phyloP scores from a whole-genome alignment of 768 basidiomycete genomes.

The Lentinus tigrinus region DNA sequence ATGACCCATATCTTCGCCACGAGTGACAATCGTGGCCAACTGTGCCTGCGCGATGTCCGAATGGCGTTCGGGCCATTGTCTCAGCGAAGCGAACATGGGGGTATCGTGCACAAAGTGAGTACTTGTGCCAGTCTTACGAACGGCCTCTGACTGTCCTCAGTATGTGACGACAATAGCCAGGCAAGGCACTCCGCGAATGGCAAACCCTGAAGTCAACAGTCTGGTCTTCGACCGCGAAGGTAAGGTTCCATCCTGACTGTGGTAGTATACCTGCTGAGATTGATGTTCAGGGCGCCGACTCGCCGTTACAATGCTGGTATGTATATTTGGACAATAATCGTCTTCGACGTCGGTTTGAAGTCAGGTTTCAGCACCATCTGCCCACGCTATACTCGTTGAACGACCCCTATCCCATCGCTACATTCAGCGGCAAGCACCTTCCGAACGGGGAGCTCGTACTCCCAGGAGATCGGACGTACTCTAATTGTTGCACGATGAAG shows the following conservation, averaged over 20 bases:
- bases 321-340: constrained; percentile 17
- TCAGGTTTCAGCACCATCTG: constrained; percentile 58
- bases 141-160: constrained; percentile 26
- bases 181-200: constrained; percentile 35
- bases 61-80: constrained; percentile 67
- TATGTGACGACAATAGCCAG: constrained; percentile 49
- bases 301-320: constrained; percentile 66
- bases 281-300: constrained; percentile 51
- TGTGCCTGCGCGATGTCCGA: constrained; percentile 66
- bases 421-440: constrained; percentile 56
- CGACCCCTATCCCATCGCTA: constrained; percentile 69
- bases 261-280: background rate
- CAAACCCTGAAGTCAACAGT: constrained; percentile 68
- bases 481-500: constrained; percentile 79
- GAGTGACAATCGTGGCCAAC: constrained; percentile 54
- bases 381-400: constrained; percentile 70
- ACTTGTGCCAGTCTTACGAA: background rate
- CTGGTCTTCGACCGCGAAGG: constrained; percentile 69
- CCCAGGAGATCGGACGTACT: constrained; percentile 52
- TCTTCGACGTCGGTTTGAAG: background rate
- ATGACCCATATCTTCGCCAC: constrained; percentile 71
- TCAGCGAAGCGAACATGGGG: constrained; percentile 44
- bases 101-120: constrained; percentile 55
- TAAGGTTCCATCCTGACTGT: constrained; percentile 26
- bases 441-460: constrained; percentile 55